A percentile compares a stretch with the other conserved stretches of the same genome.
phyloP scores from a whole-genome alignment of 2,329 filamentous ascomycete genomes.

The Colletotrichum sp. region DNA sequence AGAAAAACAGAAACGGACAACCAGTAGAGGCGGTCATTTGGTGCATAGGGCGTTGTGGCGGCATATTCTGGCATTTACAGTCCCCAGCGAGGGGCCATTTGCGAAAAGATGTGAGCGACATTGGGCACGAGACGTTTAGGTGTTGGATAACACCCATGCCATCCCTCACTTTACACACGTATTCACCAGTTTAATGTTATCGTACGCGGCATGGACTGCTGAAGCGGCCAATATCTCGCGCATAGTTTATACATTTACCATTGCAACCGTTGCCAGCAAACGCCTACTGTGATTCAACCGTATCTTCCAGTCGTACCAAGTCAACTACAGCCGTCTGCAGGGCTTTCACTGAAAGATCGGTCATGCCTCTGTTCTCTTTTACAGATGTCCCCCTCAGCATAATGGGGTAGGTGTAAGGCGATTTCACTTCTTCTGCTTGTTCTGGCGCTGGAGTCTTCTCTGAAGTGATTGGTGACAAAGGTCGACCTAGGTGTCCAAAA shows the following conservation, averaged over 20 bases:
- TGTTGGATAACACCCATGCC: not conserved
- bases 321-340: not conserved
- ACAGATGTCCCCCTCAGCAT: not conserved
- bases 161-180: not conserved
- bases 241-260: not conserved
- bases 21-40: not conserved
- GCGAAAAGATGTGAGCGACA: not conserved
- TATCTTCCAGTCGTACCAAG: not conserved
- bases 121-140: not conserved
- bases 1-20: not conserved
- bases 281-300: not conserved
- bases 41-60: conserved; percentile 4
- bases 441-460: not conserved
- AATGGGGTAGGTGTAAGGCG: not conserved
- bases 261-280: not conserved
- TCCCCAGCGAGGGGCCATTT: not conserved
- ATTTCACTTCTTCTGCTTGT: not conserved
- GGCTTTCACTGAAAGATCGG: not conserved
- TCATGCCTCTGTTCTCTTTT: not conserved
- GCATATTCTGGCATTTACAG: not conserved
- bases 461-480: not conserved
- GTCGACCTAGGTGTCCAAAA: not conserved
- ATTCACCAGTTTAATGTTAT: conserved; percentile 16
- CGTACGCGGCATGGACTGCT: not conserved
- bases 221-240: not conserved